Base-by-base conservation (phyloP, 2,329 filamentous ascomycete species). In the Scedosporium apiospermum region DNA sequence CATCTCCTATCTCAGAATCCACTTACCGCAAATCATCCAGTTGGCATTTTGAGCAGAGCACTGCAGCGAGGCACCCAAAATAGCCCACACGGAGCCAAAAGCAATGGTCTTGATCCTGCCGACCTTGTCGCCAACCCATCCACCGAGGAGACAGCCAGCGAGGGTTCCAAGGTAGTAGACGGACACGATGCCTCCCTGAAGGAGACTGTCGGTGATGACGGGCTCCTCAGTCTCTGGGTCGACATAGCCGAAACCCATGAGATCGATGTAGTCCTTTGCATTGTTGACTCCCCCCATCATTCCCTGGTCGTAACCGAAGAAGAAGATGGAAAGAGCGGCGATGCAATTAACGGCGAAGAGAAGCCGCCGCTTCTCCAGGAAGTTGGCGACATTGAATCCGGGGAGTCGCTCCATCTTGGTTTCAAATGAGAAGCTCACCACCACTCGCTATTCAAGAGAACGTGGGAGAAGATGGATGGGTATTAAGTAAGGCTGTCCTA, bases 21-120 rank as follows among this genome's bases (percentile, higher is more conserved):
- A 70, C 81, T 69, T 73, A 83, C 80, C 80, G 68, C 82, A 86
- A 64, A 88, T 86, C 87, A 90, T 90, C 87, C 87, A 89, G 30
- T 80, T 75, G 53, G 82, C 76, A 66, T 88, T 89, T 73, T 84
- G 80, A 0, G 88, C 85, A 0, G 84, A 84, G 65, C 81, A 83
- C 71, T 91, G 88, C 65, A 91, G 71, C 16, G 76, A 73, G 0
- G 87, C 88, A 1, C 87, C 87, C 16, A 86, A 61, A 12, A 85
- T 77, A 1, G 79, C 82, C 83, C 82, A 87, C 2, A 78, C 68
- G 26, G 82, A 75, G 10, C 84, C 86, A 0, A 83, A 68, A 1
- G 80, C 85, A 68, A 89, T 88, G 0, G 86, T 85, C 68, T 78
- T 82, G 65, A 88, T 84, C 61, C 87, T 76, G 0, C 87, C 87